Evolutionary conservation across 2,329 filamentous ascomycete genomes (phyloP), one percentile per base, ranked within the genome.

Genomic region (Ophiostoma sp.): DNA sequence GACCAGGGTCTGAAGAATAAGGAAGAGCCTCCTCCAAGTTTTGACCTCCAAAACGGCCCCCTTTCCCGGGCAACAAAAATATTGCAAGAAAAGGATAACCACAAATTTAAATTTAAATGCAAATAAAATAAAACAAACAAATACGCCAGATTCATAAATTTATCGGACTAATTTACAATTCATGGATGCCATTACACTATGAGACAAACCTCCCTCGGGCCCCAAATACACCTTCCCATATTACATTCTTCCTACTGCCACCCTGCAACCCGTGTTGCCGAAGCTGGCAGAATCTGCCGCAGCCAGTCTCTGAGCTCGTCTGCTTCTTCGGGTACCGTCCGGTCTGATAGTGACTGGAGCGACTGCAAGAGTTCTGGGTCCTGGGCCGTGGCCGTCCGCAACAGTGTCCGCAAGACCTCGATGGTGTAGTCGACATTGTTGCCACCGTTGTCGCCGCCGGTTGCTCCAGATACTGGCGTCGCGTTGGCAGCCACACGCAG

Each of bases 271-370:
- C 78, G 69, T 15, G 76, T 73, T 22, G 74, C 66, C 55, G 77
- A 74, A 7, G 75, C 72, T 11, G 80, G 80, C 74, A 86, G 77
- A 33, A 88, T 71, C 45, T 82, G 81, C 64, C 75, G 77, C 71
- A 88, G 80, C 78, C 87, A 89, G 4, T 73, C 78, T 45, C 82
- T 81, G 75, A 89, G 75, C 1, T 80, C 81, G 48, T 86, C 86
- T 0, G 84, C 83, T 77, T 89, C 87, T 69, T 87, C 86, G 22
- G 86, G 83, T 0, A 87, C 80, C 1, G 84, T 87, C 69, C 85
- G 80, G 33, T 87, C 82, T 0, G 85, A 86, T 74, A 89, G 75
- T 11, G 73, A 81, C 69, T 77, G 76, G 28, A 89, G 78, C 4
- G 83, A 82, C 0, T 76, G 76, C 52, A 78, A 79, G 31, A 89